These are phyloP conservation scores for Lasiodiplodia sp. DNA, from an alignment of 2,329 filamentous ascomycete species.

Conservation along the genomic window DNA sequence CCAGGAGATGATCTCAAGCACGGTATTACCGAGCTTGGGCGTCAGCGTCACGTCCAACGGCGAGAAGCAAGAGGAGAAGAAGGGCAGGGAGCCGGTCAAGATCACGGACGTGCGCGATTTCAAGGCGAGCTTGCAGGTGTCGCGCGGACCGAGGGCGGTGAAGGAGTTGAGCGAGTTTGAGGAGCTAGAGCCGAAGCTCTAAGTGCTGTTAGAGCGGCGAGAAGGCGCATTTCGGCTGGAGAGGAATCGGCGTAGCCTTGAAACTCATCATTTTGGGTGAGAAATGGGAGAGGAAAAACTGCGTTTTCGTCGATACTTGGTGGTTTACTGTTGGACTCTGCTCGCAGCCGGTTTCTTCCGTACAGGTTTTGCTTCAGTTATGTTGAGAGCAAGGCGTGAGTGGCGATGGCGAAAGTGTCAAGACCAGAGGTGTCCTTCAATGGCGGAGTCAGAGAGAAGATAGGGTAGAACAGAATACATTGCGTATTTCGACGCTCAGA, in stretches of 20 bases:
- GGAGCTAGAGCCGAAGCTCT: slow-evolving; percentile 84
- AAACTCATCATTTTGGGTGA: not conserved
- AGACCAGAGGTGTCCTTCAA: not conserved
- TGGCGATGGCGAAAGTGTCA: not conserved
- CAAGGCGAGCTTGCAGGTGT: slow-evolving; percentile 78
- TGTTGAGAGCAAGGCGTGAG: not conserved
- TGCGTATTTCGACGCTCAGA: not conserved
- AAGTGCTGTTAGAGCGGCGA: slow-evolving; percentile 35
- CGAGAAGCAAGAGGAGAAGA: slow-evolving; percentile 44
- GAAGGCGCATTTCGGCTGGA: not conserved
- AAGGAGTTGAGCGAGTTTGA: slow-evolving; percentile 84
- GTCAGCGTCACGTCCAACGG: slow-evolving; percentile 44
- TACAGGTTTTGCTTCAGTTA: not conserved
- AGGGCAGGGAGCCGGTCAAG: slow-evolving; percentile 55
- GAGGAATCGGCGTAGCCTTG: not conserved
- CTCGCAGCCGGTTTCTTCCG: not conserved
- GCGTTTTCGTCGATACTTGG: too few relatives aligned
- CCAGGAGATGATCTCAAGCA: slow-evolving; percentile 55
- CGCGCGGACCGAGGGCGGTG: slow-evolving; percentile 73
- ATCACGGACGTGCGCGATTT: slow-evolving; percentile 82
- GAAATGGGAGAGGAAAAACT: not conserved
- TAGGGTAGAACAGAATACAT: not conserved
- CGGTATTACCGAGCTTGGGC: slow-evolving; percentile 54
- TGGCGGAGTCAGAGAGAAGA: not conserved
- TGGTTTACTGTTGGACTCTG: not conserved